These are phyloP conservation scores for Raphanus raphanistrum DNA, from an alignment of 345 rosid genomes.

Conservation along the genomic window DNA sequence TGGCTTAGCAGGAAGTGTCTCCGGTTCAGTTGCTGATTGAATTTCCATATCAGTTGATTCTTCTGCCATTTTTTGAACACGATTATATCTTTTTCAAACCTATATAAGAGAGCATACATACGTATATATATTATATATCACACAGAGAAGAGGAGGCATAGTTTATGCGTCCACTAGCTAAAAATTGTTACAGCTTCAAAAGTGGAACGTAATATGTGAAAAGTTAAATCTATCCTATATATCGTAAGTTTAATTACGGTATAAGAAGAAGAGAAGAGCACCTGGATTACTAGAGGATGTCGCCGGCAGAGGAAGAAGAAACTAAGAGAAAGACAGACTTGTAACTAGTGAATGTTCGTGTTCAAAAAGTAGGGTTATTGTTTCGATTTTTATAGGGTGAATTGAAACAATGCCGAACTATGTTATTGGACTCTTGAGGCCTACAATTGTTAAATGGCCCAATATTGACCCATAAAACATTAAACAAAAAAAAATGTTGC, in stretches of 20 bases:
- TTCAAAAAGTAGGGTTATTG: neutral
- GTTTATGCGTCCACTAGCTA: neutral
- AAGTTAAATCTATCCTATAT: neutral
- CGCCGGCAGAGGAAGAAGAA: neutral
- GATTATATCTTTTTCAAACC: neutral
- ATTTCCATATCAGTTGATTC: neutral
- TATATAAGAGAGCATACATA: neutral
- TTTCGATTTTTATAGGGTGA: too few relatives aligned
- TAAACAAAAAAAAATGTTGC: too few relatives aligned
- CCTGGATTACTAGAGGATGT: neutral
- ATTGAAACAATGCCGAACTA: too few relatives aligned
- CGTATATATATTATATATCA: too few relatives aligned
- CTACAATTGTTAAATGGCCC: too few relatives aligned
- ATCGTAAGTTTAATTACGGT: neutral
- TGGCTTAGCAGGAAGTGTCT: neutral
- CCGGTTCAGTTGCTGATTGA: neutral
- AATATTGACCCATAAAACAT: too few relatives aligned
- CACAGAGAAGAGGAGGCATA: neutral
- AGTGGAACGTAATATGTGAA: neutral
- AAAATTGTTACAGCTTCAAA: neutral
- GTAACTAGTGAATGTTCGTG: neutral
- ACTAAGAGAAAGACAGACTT: neutral
- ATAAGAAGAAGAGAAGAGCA: neutral
- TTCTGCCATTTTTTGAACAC: neutral
- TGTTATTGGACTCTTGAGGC: too few relatives aligned